phyloP scores from a whole-genome alignment of 768 basidiomycete species.

The Serpula lacrymans region DNA sequence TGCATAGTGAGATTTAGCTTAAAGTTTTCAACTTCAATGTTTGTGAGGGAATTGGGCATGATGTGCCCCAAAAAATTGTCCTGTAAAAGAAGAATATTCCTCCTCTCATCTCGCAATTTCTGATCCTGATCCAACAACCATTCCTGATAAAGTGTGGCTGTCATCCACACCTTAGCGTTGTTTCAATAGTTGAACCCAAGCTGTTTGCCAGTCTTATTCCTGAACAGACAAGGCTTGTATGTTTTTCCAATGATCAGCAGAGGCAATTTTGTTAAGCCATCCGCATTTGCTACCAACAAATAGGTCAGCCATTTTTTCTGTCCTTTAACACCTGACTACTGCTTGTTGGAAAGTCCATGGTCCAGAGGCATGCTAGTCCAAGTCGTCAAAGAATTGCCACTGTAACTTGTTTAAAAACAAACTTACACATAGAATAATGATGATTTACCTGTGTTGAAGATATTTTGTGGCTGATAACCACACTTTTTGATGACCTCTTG shows the following conservation, averaged over 20 bases:
- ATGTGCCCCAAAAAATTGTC: constrained; percentile 35
- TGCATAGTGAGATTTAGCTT: constrained; percentile 35
- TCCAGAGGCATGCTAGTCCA: not conserved
- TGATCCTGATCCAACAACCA: constrained; percentile 32
- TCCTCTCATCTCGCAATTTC: constrained; percentile 16
- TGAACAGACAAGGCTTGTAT: constrained; percentile 24
- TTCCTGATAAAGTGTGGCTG: constrained; percentile 26
- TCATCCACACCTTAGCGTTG: constrained; percentile 41
- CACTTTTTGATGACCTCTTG: constrained; percentile 23
- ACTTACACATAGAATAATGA: constrained; percentile 32
- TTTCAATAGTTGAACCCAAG: constrained; percentile 34
- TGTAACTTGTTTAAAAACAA: not conserved
- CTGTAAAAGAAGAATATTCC: constrained; percentile 30
- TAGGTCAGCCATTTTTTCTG: not conserved
- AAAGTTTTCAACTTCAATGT: constrained; percentile 17
- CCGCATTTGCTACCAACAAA: constrained; percentile 23
- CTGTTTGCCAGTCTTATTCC: constrained; percentile 18
- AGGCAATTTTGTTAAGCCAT: constrained; percentile 29
- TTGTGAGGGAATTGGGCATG: constrained; percentile 28
- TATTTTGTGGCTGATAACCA: constrained; percentile 23
- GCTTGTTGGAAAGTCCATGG: not conserved
- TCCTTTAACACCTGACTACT: not conserved
- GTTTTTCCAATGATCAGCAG: constrained; percentile 34
- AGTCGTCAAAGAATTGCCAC: not conserved
- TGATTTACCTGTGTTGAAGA: constrained; percentile 37